These are phyloP conservation scores for Pleurotus eryngii DNA, from an alignment of 768 basidiomycete species.

Conservation along the genomic window DNA sequence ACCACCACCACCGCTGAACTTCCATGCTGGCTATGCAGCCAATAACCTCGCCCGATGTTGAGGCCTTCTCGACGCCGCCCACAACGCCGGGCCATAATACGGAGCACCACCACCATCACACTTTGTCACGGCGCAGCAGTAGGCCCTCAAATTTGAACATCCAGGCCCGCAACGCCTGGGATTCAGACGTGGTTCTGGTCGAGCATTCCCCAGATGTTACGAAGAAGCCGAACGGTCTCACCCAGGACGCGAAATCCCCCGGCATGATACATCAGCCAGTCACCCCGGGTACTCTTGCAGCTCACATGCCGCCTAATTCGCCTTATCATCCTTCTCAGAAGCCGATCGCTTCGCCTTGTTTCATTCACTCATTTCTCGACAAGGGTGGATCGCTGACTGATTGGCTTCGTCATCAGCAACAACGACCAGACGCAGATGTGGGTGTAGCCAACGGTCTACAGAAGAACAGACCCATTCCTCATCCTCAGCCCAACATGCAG, in stretches of 20 bases:
- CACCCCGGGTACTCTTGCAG: constrained; percentile 11
- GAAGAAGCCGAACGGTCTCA: constrained; percentile 18
- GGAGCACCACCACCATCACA: constrained; percentile 8
- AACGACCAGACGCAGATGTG: constrained; percentile 34
- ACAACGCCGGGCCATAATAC: constrained; percentile 28
- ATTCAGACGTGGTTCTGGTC: constrained; percentile 41
- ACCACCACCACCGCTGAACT: not conserved
- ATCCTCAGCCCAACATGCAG: constrained; percentile 6
- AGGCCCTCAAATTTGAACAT: constrained; percentile 45
- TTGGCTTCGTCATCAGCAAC: constrained; percentile 56
- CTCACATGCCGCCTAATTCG: constrained; percentile 13
- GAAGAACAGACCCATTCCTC: constrained; percentile 16
- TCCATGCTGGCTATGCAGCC: constrained; percentile 4
- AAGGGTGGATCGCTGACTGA: constrained; percentile 74
- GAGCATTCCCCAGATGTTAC: constrained; percentile 28
- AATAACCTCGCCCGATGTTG: constrained; percentile 27
- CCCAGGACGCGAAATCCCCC: constrained; percentile 7
- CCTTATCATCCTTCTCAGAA: constrained; percentile 19
- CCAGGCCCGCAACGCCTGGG: constrained; percentile 33
- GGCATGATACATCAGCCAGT: constrained; percentile 1
- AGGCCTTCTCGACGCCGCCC: constrained; percentile 42
- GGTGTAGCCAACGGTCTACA: constrained; percentile 52
- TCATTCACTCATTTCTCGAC: constrained; percentile 90
- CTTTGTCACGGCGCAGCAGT: constrained; percentile 39
- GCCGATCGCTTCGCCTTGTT: constrained; percentile 73